phyloP scores from a whole-genome alignment of 2,329 filamentous ascomycete genomes.

The Clonostachys rhizophaga region DNA sequence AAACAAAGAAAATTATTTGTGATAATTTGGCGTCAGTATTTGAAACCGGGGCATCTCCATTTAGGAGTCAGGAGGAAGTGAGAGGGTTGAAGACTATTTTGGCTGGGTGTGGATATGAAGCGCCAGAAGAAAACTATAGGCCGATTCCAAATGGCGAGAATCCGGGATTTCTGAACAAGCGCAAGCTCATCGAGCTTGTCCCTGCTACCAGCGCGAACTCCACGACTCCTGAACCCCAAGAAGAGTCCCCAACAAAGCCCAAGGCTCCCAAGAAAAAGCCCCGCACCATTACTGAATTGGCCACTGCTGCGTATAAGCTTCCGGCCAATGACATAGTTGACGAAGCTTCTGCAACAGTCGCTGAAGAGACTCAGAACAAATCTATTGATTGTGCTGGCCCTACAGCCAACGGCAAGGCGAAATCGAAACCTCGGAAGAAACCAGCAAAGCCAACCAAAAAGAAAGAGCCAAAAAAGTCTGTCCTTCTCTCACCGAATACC shows the following conservation, averaged over 20 bases:
- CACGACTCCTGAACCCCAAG: constrained; percentile 10
- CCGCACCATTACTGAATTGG: constrained; percentile 73
- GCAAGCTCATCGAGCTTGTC: constrained; percentile 51
- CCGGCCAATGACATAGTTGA: constrained; percentile 20
- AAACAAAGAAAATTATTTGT: constrained; percentile 23
- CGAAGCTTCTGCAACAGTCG: constrained; percentile 19
- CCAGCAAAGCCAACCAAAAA: constrained; percentile 17
- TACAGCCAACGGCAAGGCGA: constrained; percentile 12
- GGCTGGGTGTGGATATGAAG: constrained; percentile 31
- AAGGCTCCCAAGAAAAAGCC: constrained; percentile 64
- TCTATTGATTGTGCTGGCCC: constrained; percentile 1
- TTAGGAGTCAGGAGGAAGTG: too few relatives aligned
- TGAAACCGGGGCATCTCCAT: too few relatives aligned
- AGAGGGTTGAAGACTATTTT: constrained; percentile 20
- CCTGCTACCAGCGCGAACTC: constrained; percentile 17
- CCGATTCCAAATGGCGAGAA: constrained; percentile 13
- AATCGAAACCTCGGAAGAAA: constrained; percentile 21
- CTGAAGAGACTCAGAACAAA: neutral
- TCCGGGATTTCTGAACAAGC: constrained; percentile 39
- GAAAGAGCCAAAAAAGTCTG: constrained; percentile 13
- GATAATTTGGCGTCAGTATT: constrained; percentile 11
- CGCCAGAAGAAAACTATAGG: constrained; percentile 3
- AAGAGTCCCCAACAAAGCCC: constrained; percentile 31
- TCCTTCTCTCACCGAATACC: constrained; percentile 63
- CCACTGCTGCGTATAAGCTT: constrained; percentile 62